Evolutionary conservation across 2,329 filamentous ascomycete species (phyloP).

Genomic region (Aspergillus sp.): DNA sequence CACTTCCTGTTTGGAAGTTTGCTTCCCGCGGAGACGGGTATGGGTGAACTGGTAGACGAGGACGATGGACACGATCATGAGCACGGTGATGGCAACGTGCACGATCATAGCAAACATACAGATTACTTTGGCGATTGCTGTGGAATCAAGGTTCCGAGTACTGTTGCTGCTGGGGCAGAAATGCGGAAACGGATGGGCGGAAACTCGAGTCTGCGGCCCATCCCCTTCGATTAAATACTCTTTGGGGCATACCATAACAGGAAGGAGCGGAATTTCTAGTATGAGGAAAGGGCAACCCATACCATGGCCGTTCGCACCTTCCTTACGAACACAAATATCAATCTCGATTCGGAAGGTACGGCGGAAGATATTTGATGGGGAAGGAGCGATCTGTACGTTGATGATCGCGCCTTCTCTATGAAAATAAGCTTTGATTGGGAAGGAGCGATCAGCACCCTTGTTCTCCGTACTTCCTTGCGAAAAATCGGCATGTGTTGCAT

Average conservation of each 20-base stretch:
- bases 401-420: neutral
- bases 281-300: neutral
- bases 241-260: neutral
- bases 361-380: neutral
- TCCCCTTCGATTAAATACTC: slow-evolving; percentile 51
- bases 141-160: slow-evolving; percentile 95
- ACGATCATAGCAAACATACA: slow-evolving; percentile 63
- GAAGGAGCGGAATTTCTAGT: neutral
- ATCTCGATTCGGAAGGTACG: neutral
- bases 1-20: slow-evolving; percentile 93
- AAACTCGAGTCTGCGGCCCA: slow-evolving; percentile 63
- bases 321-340: neutral
- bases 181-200: slow-evolving; percentile 74
- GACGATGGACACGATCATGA: slow-evolving; percentile 61
- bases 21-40: slow-evolving; percentile 77
- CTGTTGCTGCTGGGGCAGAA: slow-evolving; percentile 86
- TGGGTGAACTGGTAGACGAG: slow-evolving; percentile 61
- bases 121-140: slow-evolving; percentile 91
- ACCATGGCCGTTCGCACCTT: neutral
- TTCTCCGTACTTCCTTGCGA: no score
- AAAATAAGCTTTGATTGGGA: neutral
- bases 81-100: slow-evolving; percentile 67
- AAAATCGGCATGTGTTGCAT: no score
- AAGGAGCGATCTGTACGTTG: no score
- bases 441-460: no score